These are phyloP conservation scores for Jatropha multifida DNA, from an alignment of 441 rosid genomes.

Conservation along the genomic window DNA sequence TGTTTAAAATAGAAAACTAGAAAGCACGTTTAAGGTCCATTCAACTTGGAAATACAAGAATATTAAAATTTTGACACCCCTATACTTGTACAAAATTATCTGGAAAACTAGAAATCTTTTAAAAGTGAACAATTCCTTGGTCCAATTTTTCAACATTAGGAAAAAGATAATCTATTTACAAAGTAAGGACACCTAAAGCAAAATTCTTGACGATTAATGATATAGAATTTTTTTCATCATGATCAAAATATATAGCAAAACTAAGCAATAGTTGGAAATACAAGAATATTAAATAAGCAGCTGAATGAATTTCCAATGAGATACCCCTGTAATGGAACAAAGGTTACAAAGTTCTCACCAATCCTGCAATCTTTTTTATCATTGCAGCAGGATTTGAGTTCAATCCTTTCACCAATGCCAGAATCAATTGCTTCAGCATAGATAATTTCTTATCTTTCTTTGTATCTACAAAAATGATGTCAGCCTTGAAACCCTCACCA, in stretches of 20 bases:
- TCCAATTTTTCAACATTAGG: not conserved
- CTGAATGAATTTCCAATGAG: not conserved
- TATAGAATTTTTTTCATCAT: not conserved
- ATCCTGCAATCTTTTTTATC: slow-evolving; percentile 92
- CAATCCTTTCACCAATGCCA: slow-evolving; percentile 77
- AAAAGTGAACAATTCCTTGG: not conserved
- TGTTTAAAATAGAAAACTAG: not conserved
- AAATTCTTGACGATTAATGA: not conserved
- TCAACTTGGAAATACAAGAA: no score
- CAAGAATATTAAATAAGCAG: not conserved
- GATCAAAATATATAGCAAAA: not conserved
- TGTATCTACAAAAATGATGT: slow-evolving; percentile 84
- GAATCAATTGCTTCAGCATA: slow-evolving; percentile 87
- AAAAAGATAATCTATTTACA: not conserved
- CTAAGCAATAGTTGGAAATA: not conserved
- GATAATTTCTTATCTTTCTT: slow-evolving; percentile 88
- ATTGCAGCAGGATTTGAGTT: slow-evolving; percentile 87
- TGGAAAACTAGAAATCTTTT: not conserved
- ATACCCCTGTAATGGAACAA: slow-evolving; percentile 17
- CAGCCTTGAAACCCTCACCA: slow-evolving; percentile 77
- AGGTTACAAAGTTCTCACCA: slow-evolving; percentile 53
- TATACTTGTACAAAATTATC: not conserved
- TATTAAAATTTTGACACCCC: no score
- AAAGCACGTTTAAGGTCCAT: not conserved
- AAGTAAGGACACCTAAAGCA: not conserved